Evolutionary conservation across 805 yeast species (phyloP), one percentile per base, ranked within the genome.

Genomic region (Cyberlindnera mycetangii): DNA sequence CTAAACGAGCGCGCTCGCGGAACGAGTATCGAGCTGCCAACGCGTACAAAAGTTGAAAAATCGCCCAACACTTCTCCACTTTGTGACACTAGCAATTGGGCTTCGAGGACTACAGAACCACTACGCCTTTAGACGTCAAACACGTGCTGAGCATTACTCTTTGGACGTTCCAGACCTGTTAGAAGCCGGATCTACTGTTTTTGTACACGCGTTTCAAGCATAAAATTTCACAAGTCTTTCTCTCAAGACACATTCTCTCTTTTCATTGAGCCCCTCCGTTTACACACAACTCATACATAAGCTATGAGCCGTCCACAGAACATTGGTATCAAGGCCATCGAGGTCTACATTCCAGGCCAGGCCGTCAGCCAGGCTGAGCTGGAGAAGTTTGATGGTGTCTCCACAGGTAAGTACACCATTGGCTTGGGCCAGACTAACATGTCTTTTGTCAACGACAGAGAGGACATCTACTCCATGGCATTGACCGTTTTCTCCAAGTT

Each of bases 381-480:
- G 55, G 99, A 93, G 68, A 70, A 75, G 53, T 81, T 71, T 59
- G 96, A 90, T 65, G 87, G 85, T 45, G 90, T 92, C 50, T 79
- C 98, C 18, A 72, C 85, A 44, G 99, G 99, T 49, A 93, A 93
- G 68, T 93, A 89, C 77, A 93, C 99, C 64, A 92, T 93, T 67
- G 99, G 99, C 40, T 77, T 93, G 49, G 99, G 99, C 53, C 99
- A 93, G 74, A 92, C 97, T 61, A 89, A 89, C 69, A 93, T 93
- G 99, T 79, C 95, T 16, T 93, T 88, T 60, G 98, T 93, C 55
- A 85, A 92, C 65, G 99, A 93, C 71, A 83, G 97, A 68, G 98
- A 93, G 70, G 99, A 93, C 63, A 89, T 89, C 60, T 90, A 90
- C 74, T 93, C 99, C 30, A 75, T 93, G 76, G 72, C 87, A n/a